A percentile compares a stretch with the other conserved stretches of the same genome.
phyloP scores from a whole-genome alignment of 2,329 filamentous ascomycete genomes.

The Cercospora zeina region DNA sequence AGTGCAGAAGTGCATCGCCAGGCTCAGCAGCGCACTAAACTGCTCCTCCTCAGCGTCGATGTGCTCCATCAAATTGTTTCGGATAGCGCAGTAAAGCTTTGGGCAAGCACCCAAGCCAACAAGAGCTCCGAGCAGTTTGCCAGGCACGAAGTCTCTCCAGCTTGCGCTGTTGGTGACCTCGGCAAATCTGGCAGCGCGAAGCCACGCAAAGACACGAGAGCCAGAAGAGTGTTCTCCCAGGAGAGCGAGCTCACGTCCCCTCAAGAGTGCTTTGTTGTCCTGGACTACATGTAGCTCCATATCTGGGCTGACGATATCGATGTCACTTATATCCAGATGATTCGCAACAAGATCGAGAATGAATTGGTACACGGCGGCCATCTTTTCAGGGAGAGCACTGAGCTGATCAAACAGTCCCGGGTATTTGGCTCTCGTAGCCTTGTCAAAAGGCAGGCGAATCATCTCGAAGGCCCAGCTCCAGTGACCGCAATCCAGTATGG shows the following conservation, averaged over 20 bases:
- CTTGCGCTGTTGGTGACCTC: slow-evolving; percentile 11
- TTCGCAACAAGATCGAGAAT: slow-evolving; percentile 19
- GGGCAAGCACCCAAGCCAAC: slow-evolving; percentile 4
- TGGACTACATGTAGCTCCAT: neutral
- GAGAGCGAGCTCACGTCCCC: slow-evolving; percentile 7
- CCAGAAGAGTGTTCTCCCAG: neutral
- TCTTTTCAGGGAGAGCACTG: slow-evolving; percentile 9
- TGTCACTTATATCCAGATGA: slow-evolving; percentile 10
- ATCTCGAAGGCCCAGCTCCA: slow-evolving; percentile 27
- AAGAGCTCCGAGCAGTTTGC: slow-evolving; percentile 26
- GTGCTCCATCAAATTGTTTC: slow-evolving; percentile 13
- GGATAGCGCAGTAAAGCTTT: slow-evolving; percentile 2
- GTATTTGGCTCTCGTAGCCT: slow-evolving; percentile 15
- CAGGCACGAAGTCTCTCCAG: slow-evolving; percentile 28
- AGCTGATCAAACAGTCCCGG: slow-evolving; percentile 14
- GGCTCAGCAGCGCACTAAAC: slow-evolving; percentile 24
- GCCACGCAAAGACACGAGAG: slow-evolving; percentile 7
- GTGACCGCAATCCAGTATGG: slow-evolving; percentile 28
- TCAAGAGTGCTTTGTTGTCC: slow-evolving; percentile 15
- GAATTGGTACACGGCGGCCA: slow-evolving; percentile 27
- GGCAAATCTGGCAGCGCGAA: slow-evolving; percentile 13
- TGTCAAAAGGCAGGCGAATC: slow-evolving; percentile 21
- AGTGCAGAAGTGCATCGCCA: slow-evolving; percentile 28
- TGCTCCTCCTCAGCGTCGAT: slow-evolving; percentile 30
- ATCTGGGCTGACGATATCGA: neutral